Percentiles rank a stretch among this genome's conserved stretches.
Evolutionary conservation across 1,284 basidiomycete genomes (phyloP).

Genomic region (Gymnopus androsaceus): DNA sequence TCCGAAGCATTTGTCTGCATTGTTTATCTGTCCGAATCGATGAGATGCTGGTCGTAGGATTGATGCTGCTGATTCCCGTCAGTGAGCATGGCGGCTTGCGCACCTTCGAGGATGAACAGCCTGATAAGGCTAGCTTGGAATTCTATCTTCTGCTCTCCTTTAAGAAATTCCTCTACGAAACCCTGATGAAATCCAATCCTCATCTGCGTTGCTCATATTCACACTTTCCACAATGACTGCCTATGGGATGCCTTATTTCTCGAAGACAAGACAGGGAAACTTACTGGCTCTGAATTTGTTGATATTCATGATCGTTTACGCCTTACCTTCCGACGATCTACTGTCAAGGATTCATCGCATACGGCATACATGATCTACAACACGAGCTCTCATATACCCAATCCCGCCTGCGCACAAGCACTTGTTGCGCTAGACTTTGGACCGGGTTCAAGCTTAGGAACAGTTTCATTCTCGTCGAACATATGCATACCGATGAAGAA

Average conservation of each 20-base stretch:
- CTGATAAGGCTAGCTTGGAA: slow-evolving; percentile 2
- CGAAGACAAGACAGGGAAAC: slow-evolving; percentile 57
- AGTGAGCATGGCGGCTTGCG: background rate
- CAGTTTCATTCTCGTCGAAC: slow-evolving; percentile 44
- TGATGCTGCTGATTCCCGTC: background rate
- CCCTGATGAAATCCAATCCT: too few relatives aligned
- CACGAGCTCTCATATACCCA: slow-evolving; percentile 1
- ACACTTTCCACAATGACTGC: too few relatives aligned
- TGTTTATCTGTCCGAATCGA: background rate
- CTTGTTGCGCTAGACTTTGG: slow-evolving; percentile 54
- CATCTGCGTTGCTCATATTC: too few relatives aligned
- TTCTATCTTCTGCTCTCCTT: background rate
- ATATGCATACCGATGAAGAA: slow-evolving; percentile 47
- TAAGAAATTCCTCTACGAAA: background rate
- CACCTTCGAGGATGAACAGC: slow-evolving; percentile 1
- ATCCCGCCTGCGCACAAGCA: slow-evolving; percentile 32
- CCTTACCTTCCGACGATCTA: slow-evolving; percentile 50
- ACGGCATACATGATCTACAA: slow-evolving; percentile 19
- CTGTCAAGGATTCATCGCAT: slow-evolving; percentile 37
- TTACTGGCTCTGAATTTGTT: slow-evolving; percentile 55
- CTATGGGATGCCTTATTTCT: slow-evolving; percentile 62
- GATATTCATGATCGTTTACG: slow-evolving; percentile 64
- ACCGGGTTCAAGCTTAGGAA: slow-evolving; percentile 49
- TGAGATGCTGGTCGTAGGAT: background rate
- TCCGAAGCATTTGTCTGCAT: background rate